Evolutionary conservation across 139 green algal species (phyloP), one percentile per base, ranked within the genome.

Genomic region (Coccomyxa sp.): DNA sequence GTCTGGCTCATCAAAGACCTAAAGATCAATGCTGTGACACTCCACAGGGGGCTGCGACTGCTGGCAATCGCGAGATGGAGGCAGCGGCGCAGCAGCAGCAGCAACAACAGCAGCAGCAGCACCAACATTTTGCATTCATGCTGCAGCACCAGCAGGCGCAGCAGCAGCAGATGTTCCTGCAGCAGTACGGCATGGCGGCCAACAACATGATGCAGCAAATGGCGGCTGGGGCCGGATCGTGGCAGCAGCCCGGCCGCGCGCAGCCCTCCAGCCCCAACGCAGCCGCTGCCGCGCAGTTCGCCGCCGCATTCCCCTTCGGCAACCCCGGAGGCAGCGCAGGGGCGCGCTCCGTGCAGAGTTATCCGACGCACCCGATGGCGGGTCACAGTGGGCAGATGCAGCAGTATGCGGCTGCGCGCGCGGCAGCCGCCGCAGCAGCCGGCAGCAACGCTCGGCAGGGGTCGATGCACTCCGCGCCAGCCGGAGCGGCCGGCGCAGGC

Each of bases 81-180:
- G 38, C 38, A 51, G 38, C 38, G 38, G 38, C 38, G 7, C 38
- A 51, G 38, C 38, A 51, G 38, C 38, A 51, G 38, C 38, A 51
- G 38, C 38, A 77, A 58, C 82, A 85, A 75, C 58, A 60, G 58
- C 75, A 76, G 12, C 75, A 81, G 58, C 75, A 78, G 58, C 58
- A 81, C 74, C 82, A 81, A 75, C 75, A 82, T 74, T 59, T 78
- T 32, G 74, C 74, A 3, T 57, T 31, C n/a, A 13, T 31, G 60
- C 60, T 66, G 60, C 79, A 82, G 79, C 79, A 82, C 12, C 45
- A 67, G 71, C 71, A 77, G 71, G 23, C 28, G 71, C 71, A 77
- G 14, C 71, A 77, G 71, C 71, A 77, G 23, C 71, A 51, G 71
- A 38, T 38, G 71, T n/a, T 77, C 71, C 28, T 77, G 71, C n/a